These are phyloP conservation scores for Pecoramyces ruminantium DNA, from an alignment of 192 early-diverging fungal genomes.

Conservation along the genomic window DNA sequence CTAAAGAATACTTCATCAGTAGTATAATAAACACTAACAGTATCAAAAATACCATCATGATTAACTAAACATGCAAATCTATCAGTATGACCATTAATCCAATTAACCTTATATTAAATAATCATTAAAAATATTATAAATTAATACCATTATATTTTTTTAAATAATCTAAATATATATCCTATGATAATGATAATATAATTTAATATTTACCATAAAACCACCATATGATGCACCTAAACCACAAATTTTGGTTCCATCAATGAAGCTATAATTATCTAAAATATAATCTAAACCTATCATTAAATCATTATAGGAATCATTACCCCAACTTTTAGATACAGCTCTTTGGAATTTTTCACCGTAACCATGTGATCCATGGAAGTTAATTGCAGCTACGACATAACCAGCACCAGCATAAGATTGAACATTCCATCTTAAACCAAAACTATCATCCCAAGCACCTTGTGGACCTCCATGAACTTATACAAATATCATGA, in stretches of 20 bases:
- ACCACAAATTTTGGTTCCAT: slow-evolving; percentile 29
- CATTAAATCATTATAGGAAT: slow-evolving; percentile 60
- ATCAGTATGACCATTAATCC: slow-evolving; percentile 58
- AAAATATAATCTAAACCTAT: slow-evolving; percentile 46
- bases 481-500: too few relatives aligned
- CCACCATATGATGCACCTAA: slow-evolving; percentile 66
- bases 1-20: slow-evolving; percentile 71
- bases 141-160: too few relatives aligned
- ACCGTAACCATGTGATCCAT: slow-evolving; percentile 66
- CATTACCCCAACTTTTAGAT: slow-evolving; percentile 51
- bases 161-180: too few relatives aligned
- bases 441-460: slow-evolving; percentile 39
- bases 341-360: slow-evolving; percentile 59
- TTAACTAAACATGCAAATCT: slow-evolving; percentile 48
- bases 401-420: slow-evolving; percentile 57
- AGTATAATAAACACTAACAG: slow-evolving; percentile 35
- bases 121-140: too few relatives aligned
- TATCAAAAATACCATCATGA: slow-evolving; percentile 58
- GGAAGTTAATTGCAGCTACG: slow-evolving; percentile 52
- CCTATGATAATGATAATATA: background rate
- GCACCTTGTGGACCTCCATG: slow-evolving; percentile 70
- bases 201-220: slow-evolving; percentile 7
- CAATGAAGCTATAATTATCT: slow-evolving; percentile 30
- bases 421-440: slow-evolving; percentile 59
- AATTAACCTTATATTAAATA: slow-evolving; percentile 62